Percentiles rank a stretch among this genome's conserved stretches.
Evolutionary conservation across 2,329 filamentous ascomycete genomes (phyloP).

Genomic region (Pseudogymnoascus sp.): DNA sequence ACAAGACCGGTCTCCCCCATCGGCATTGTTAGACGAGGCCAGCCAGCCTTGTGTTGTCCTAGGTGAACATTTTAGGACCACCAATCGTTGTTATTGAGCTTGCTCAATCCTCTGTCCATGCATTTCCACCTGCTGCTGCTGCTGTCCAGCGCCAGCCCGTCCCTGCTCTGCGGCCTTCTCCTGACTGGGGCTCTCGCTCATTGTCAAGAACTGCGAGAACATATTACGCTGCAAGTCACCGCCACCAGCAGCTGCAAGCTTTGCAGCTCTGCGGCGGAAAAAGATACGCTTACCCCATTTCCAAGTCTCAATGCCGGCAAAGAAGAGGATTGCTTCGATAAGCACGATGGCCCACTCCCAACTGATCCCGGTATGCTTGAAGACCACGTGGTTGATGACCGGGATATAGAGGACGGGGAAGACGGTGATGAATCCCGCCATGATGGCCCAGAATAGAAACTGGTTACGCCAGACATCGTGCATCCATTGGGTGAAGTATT

Average conservation of each 20-base stretch:
- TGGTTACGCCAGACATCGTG: slow-evolving; percentile 62
- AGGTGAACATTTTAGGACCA: slow-evolving; percentile 7
- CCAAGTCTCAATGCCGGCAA: slow-evolving; percentile 56
- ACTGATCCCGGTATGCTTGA: slow-evolving; percentile 55
- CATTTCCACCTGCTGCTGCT: neutral
- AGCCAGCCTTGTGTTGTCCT: slow-evolving; percentile 2
- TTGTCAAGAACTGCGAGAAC: neutral
- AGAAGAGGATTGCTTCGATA: slow-evolving; percentile 51
- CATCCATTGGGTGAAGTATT: slow-evolving; percentile 58
- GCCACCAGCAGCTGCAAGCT: neutral
- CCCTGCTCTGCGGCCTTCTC: neutral
- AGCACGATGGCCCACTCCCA: slow-evolving; percentile 68
- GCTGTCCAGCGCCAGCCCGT: neutral
- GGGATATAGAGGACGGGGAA: slow-evolving; percentile 62
- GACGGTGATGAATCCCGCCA: slow-evolving; percentile 47
- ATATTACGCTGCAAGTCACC: neutral
- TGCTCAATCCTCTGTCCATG: neutral
- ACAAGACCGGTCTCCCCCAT: neutral
- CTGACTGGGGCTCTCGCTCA: neutral
- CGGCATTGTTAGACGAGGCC: neutral
- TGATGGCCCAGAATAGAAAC: slow-evolving; percentile 61
- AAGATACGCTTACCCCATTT: slow-evolving; percentile 58
- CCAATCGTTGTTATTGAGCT: slow-evolving; percentile 7
- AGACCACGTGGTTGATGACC: slow-evolving; percentile 55
- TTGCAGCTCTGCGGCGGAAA: slow-evolving; percentile 30